phyloP scores from a whole-genome alignment of 2,329 filamentous ascomycete genomes.

The Ceratocystis harringtonii region DNA sequence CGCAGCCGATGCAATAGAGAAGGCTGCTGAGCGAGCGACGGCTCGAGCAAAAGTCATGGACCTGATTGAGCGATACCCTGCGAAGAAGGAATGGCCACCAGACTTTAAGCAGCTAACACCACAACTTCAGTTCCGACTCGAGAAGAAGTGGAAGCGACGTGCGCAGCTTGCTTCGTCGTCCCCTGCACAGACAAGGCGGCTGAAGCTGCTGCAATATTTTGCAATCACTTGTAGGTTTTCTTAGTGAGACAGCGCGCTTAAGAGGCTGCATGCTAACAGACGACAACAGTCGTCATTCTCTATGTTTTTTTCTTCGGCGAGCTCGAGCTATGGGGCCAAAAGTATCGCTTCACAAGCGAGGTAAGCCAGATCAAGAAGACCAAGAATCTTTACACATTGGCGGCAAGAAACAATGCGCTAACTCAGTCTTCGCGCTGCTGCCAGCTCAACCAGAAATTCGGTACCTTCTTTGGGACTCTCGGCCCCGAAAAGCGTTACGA shows the following conservation, averaged over 20 bases:
- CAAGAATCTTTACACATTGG: background rate
- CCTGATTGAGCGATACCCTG: constrained; percentile 43
- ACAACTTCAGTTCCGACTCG: constrained; percentile 62
- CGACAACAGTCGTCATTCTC: constrained; percentile 24
- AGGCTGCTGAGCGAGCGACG: constrained; percentile 6
- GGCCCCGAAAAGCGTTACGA: constrained; percentile 31
- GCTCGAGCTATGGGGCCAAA: constrained; percentile 31
- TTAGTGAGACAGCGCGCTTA: no score
- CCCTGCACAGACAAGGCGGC: constrained; percentile 48
- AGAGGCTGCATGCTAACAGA: background rate
- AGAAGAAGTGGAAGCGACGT: constrained; percentile 63
- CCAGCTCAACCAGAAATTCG: constrained; percentile 18
- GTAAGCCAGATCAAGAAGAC: constrained; percentile 19
- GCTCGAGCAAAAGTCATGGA: constrained; percentile 4
- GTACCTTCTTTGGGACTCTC: constrained; percentile 28
- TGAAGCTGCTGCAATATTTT: constrained; percentile 49
- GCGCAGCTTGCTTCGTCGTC: constrained; percentile 45
- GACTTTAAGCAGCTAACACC: constrained; percentile 54
- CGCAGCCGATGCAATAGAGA: constrained; percentile 7
- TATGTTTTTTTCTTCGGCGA: constrained; percentile 30
- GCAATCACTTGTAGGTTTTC: constrained; percentile 38
- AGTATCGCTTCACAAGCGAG: constrained; percentile 31
- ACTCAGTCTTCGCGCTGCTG: background rate
- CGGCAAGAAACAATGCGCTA: background rate
- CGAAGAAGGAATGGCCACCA: constrained; percentile 64